A percentile compares a stretch with the other conserved stretches of the same genome.
These are phyloP conservation scores for Arachis monticola DNA, from an alignment of 331 rosid species.

Conservation along the genomic window DNA sequence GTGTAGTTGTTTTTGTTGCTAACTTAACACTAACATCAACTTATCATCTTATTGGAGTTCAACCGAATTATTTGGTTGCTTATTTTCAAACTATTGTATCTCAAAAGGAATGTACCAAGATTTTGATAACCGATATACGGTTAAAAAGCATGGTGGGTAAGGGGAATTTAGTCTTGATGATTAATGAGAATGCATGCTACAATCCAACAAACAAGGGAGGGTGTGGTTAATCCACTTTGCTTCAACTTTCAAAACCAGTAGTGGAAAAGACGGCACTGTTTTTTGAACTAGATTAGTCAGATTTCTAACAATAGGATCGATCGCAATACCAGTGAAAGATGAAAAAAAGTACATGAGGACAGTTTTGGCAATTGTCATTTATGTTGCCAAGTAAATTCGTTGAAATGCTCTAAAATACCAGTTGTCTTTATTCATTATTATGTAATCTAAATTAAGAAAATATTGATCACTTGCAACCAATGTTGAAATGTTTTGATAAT, in stretches of 20 bases:
- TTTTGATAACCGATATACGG: slow-evolving; percentile 25
- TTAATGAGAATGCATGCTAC: slow-evolving; percentile 3
- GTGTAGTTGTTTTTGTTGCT: background rate
- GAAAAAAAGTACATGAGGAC: background rate
- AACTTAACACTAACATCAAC: background rate
- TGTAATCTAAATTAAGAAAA: slow-evolving; percentile 2
- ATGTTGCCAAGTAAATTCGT: background rate
- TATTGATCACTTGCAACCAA: slow-evolving; percentile 7
- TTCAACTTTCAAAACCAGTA: slow-evolving; percentile 19
- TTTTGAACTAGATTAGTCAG: no score
- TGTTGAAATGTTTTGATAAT: slow-evolving; percentile 24
- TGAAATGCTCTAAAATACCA: slow-evolving; percentile 28
- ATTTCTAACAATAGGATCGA: no score
- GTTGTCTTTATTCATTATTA: slow-evolving; percentile 9
- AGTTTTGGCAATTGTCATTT: slow-evolving; percentile 4
- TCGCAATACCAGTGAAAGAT: no score
- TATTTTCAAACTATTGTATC: slow-evolving; percentile 5
- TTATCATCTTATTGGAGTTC: slow-evolving; percentile 9
- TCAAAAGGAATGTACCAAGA: background rate
- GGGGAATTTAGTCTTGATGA: background rate
- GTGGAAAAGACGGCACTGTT: background rate
- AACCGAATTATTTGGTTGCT: slow-evolving; percentile 18
- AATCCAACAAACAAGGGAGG: slow-evolving; percentile 1
- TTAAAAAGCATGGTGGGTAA: background rate
- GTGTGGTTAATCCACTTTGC: slow-evolving; percentile 5